Conservation (phyloP, 257 asterid species). For the Penstemon newberryi region DNA sequence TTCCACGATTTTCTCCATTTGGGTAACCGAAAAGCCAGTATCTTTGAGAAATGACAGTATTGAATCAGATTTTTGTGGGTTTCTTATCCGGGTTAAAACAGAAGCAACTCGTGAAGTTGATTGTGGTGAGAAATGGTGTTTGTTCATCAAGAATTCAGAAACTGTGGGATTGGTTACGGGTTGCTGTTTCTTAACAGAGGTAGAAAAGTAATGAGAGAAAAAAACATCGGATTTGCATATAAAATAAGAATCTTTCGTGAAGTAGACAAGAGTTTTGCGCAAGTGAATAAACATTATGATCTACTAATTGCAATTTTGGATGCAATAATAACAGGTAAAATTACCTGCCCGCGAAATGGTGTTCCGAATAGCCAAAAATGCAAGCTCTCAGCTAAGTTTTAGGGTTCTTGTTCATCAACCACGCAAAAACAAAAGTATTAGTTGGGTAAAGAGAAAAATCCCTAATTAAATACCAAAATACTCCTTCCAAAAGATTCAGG, state of each 20-base stretch:
- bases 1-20: constrained; percentile 30
- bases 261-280: constrained; percentile 18
- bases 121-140: constrained; percentile 26
- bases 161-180: neutral
- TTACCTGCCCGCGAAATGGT: constrained; percentile 2
- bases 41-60: constrained; percentile 24
- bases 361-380: neutral
- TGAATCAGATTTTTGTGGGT: constrained; percentile 22
- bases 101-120: constrained; percentile 6
- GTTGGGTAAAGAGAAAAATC: too few species aligned
- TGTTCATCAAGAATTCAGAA: constrained; percentile 20
- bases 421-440: too few species aligned
- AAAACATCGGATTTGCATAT: neutral
- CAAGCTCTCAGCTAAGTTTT: too few species aligned
- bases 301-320: neutral
- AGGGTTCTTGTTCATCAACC: too few species aligned
- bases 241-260: neutral
- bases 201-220: constrained; percentile 24
- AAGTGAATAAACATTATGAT: constrained; percentile 24
- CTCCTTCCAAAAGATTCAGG: too few species aligned
- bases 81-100: constrained; percentile 10
- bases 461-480: too few species aligned
- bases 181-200: constrained; percentile 11
- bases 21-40: constrained; percentile 32
- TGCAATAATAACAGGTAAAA: neutral